Conservation (phyloP, 2,329 filamentous ascomycete species). For the Shiraia bambusicola region DNA sequence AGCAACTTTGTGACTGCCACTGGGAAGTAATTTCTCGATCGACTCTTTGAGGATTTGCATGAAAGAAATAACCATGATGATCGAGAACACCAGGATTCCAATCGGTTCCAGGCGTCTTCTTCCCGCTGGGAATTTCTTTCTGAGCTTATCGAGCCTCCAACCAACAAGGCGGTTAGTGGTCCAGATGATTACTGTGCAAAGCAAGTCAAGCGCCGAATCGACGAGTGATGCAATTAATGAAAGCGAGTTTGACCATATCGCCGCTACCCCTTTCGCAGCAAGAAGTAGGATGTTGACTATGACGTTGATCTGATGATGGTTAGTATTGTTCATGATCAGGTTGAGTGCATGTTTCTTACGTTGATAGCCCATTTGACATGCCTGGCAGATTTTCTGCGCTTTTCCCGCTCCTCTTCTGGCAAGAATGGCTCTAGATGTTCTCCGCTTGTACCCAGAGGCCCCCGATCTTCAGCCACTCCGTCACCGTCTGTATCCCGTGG, state of each 20-base stretch:
- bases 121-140: constrained; percentile 58
- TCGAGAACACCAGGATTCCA: constrained; percentile 63
- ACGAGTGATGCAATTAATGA: constrained; percentile 63
- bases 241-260: constrained; percentile 58
- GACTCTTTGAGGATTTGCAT: constrained; percentile 63
- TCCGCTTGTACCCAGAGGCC: constrained; percentile 51
- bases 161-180: constrained; percentile 60
- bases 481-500: constrained; percentile 58
- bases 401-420: constrained; percentile 56
- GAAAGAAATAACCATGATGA: constrained; percentile 65
- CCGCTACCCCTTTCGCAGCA: constrained; percentile 57
- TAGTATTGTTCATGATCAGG: neutral
- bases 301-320: constrained; percentile 53
- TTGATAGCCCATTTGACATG: constrained; percentile 61
- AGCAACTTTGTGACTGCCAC: constrained; percentile 52
- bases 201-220: constrained; percentile 61
- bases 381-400: constrained; percentile 49
- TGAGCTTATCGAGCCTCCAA: constrained; percentile 56
- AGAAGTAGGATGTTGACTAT: constrained; percentile 61
- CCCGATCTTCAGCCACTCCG: constrained; percentile 56
- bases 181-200: constrained; percentile 64
- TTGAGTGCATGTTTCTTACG: constrained; percentile 25
- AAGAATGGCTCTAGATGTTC: constrained; percentile 58
- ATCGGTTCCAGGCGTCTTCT: constrained; percentile 58
- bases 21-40: constrained; percentile 58